phyloP scores from a whole-genome alignment of 257 asterid genomes.

The Thymus quinquecostatus region DNA sequence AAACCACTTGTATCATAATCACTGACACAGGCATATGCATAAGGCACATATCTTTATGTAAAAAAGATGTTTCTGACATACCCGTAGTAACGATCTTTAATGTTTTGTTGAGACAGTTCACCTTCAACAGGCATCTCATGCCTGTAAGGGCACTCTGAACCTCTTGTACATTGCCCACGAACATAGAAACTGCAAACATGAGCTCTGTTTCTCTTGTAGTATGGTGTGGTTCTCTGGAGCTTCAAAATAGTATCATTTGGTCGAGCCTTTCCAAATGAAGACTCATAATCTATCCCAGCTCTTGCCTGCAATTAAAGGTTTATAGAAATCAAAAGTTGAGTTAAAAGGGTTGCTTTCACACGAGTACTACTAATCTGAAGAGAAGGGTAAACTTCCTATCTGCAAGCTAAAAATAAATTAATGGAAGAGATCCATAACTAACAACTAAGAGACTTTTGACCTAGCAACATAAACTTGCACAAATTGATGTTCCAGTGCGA shows the following conservation, averaged over 20 bases:
- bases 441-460: slow-evolving; percentile 8
- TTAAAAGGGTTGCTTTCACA: background rate
- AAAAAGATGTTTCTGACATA: slow-evolving; percentile 36
- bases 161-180: slow-evolving; percentile 98
- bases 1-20: no score
- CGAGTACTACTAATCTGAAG: background rate
- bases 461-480: slow-evolving; percentile 7
- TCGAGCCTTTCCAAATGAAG: slow-evolving; percentile 91
- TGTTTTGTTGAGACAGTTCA: slow-evolving; percentile 93
- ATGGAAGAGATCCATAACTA: background rate
- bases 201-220: slow-evolving; percentile 93
- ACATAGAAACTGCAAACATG: slow-evolving; percentile 96
- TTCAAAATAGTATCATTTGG: slow-evolving; percentile 87
- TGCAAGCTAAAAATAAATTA: slow-evolving; percentile 12
- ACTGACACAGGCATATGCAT: no score
- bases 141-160: slow-evolving; percentile 95
- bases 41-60: no score
- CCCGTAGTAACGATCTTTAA: slow-evolving; percentile 98
- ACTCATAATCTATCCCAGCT: slow-evolving; percentile 98
- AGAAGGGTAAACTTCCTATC: background rate
- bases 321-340: slow-evolving; percentile 8
- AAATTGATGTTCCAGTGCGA: background rate
- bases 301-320: slow-evolving; percentile 67
- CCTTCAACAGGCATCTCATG: slow-evolving; percentile 99
- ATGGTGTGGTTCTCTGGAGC: slow-evolving; percentile 96